Percentiles rank a stretch among this genome's conserved stretches.
Evolutionary conservation across 2,329 filamentous ascomycete genomes (phyloP).

Genomic region (Cadophora luteo-olivacea): DNA sequence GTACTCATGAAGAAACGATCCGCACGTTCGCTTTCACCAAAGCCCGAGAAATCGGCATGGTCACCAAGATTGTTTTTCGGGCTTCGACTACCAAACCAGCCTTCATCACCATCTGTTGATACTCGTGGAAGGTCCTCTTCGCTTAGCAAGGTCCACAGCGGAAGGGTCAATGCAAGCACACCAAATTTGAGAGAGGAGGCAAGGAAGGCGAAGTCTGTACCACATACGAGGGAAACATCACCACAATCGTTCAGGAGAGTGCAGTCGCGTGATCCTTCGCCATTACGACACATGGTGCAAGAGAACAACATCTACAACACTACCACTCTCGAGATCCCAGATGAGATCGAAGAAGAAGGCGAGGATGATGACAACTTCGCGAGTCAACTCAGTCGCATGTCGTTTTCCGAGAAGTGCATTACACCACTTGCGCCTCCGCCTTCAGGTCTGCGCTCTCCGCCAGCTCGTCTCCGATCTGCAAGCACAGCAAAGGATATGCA

Average conservation of each 20-base stretch:
- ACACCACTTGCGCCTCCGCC: constrained; percentile 42
- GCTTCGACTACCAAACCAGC: constrained; percentile 31
- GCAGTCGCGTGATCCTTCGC: constrained; percentile 52
- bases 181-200: constrained; percentile 25
- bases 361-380: constrained; percentile 71
- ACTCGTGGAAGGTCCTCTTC: constrained; percentile 38
- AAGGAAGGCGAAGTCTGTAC: constrained; percentile 29
- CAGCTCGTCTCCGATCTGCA: constrained; percentile 22
- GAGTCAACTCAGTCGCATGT: constrained; percentile 42
- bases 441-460: constrained; percentile 22
- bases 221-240: constrained; percentile 34
- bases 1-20: constrained; percentile 40
- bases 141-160: constrained; percentile 27
- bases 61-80: constrained; percentile 42
- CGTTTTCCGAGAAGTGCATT: constrained; percentile 32
- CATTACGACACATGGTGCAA: constrained; percentile 49
- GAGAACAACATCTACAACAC: constrained; percentile 44
- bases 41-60: constrained; percentile 39
- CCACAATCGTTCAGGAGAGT: constrained; percentile 30
- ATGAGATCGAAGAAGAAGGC: constrained; percentile 55
- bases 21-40: constrained; percentile 41
- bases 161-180: constrained; percentile 24
- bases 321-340: constrained; percentile 49
- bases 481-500: constrained; percentile 26
- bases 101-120: constrained; percentile 16